phyloP scores from a whole-genome alignment of 805 yeast genomes.

The Cyberlindnera nakhonratchasimensis region DNA sequence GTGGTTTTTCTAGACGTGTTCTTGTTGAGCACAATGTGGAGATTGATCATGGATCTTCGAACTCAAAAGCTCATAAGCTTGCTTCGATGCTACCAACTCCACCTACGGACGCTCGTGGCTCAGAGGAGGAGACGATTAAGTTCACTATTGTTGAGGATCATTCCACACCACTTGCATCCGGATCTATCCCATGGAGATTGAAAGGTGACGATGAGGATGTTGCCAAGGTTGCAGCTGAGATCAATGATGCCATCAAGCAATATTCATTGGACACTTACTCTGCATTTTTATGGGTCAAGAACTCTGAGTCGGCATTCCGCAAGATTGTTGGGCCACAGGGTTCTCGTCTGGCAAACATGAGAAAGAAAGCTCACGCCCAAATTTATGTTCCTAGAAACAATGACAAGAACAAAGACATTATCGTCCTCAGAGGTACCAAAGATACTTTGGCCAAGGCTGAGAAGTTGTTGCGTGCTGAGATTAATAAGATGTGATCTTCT shows the following conservation, averaged over 20 bases:
- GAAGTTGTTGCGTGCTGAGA: conserved; percentile 30
- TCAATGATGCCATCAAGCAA: conserved; percentile 47
- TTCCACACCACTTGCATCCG: conserved; percentile 26
- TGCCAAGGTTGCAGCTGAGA: conserved; percentile 47
- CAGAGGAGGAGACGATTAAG: conserved; percentile 37
- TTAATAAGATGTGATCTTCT: conserved; percentile 16
- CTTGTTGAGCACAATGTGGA: conserved; percentile 51
- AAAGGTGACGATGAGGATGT: conserved; percentile 49
- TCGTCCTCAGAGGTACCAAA: conserved; percentile 58
- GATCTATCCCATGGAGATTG: conserved; percentile 63
- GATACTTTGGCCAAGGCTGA: conserved; percentile 51
- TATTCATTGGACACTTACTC: conserved; percentile 44
- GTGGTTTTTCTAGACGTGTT: conserved; percentile 55
- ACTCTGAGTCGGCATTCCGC: conserved; percentile 46
- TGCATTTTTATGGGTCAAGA: conserved; percentile 62
- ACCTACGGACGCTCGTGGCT: conserved; percentile 44
- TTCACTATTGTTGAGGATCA: conserved; percentile 43
- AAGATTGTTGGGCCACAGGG: conserved; percentile 79
- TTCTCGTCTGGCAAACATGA: conserved; percentile 55
- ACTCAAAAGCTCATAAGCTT: conserved; percentile 48
- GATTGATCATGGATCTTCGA: conserved; percentile 53
- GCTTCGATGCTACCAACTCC: conserved; percentile 44
- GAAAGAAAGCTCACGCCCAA: conserved; percentile 54
- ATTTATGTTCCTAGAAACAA: conserved; percentile 60
- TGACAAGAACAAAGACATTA: conserved; percentile 49